phyloP scores from a whole-genome alignment of 352 stramenopile species.

The Pythium apleroticum region DNA sequence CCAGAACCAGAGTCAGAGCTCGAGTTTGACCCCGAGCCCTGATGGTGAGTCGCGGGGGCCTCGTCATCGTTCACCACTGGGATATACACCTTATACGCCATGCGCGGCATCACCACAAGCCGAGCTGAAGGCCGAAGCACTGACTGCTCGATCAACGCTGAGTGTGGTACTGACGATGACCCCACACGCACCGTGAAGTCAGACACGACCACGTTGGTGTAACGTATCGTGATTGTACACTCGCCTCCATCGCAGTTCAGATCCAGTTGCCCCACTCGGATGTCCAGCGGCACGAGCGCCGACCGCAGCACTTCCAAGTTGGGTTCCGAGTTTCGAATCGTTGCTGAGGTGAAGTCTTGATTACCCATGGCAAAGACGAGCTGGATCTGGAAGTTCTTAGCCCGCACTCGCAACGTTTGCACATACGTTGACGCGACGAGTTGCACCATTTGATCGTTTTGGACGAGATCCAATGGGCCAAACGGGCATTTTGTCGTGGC shows the following conservation, averaged over 20 bases:
- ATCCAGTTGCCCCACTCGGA: background rate
- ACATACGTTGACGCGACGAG: constrained; percentile 9
- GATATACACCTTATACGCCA: background rate
- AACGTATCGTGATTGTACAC: constrained; percentile 15
- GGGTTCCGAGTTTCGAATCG: background rate
- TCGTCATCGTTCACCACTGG: background rate
- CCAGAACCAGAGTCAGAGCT: background rate
- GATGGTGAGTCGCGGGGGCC: background rate
- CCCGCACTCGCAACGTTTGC: constrained; percentile 14
- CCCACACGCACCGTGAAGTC: constrained; percentile 21
- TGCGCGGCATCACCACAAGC: constrained; percentile 1
- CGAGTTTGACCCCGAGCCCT: background rate
- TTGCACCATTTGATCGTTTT: constrained; percentile 16
- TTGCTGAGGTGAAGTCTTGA: background rate
- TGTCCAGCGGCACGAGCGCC: background rate
- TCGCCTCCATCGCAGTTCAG: background rate
- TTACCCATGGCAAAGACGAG: constrained; percentile 10
- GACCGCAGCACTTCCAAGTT: background rate
- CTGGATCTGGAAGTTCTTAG: background rate
- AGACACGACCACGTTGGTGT: constrained; percentile 15
- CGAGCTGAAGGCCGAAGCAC: constrained; percentile 4
- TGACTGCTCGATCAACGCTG: constrained; percentile 5
- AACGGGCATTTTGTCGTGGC: constrained; percentile 12
- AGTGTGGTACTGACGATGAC: constrained; percentile 6
- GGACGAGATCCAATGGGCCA: constrained; percentile 25